Evolutionary conservation across 2,329 filamentous ascomycete species (phyloP).

Genomic region (Colletotrichum lindemuthianum): DNA sequence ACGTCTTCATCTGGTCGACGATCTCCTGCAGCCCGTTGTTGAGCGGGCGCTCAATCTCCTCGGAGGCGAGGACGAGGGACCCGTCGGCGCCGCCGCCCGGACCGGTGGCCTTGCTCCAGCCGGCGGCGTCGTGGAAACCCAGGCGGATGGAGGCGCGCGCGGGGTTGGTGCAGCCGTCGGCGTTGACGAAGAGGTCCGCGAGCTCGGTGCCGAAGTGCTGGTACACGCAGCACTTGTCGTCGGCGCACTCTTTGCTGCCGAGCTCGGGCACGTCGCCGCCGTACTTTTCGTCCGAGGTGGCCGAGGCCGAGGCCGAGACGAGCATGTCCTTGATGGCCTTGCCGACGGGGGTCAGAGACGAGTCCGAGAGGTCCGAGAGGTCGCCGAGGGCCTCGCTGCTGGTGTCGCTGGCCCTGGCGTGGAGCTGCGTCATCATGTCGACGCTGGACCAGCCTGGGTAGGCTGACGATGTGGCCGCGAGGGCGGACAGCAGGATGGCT

Average conservation of each 20-base stretch:
- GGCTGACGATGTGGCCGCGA: constrained; percentile 17
- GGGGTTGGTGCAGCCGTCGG: constrained; percentile 52
- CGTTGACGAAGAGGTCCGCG: constrained; percentile 46
- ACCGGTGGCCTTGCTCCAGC: constrained; percentile 50
- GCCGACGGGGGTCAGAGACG: constrained; percentile 46
- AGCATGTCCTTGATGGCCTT: constrained; percentile 51
- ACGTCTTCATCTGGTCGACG: constrained; percentile 48
- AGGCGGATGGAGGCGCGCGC: constrained; percentile 57
- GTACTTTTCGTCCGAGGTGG: constrained; percentile 18
- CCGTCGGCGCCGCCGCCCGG: constrained; percentile 57
- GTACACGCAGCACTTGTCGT: constrained; percentile 58
- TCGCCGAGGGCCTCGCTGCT: constrained; percentile 49
- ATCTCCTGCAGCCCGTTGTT: constrained; percentile 60
- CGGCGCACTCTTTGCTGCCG: constrained; percentile 38
- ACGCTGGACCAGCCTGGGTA: neutral
- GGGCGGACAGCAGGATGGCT: constrained; percentile 14
- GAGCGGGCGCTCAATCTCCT: constrained; percentile 48
- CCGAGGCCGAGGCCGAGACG: constrained; percentile 31
- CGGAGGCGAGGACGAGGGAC: constrained; percentile 50
- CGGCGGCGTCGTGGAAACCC: constrained; percentile 59
- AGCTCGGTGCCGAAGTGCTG: constrained; percentile 54
- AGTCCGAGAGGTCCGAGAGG: constrained; percentile 44
- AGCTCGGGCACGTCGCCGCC: constrained; percentile 40
- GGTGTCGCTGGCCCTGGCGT: constrained; percentile 8
- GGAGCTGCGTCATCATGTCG: neutral